Evolutionary conservation across 306 rosid species (phyloP).

Genomic region (Citrullus mucosospermus): DNA sequence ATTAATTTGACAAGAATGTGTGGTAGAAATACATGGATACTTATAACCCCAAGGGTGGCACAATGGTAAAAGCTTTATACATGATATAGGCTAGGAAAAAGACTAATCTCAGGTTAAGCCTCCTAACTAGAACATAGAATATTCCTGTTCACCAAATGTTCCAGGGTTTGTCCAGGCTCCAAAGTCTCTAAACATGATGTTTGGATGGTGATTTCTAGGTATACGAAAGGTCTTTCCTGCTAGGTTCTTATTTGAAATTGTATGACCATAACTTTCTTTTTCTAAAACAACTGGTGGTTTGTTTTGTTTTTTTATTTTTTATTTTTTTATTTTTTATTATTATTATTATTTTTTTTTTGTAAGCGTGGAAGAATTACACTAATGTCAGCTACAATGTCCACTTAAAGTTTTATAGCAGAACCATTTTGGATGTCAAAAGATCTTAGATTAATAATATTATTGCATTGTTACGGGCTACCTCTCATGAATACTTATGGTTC

Average conservation of each 20-base stretch:
- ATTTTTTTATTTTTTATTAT: no score
- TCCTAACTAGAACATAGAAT: background rate
- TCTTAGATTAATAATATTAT: background rate
- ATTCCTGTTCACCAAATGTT: background rate
- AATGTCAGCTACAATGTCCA: background rate
- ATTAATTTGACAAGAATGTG: background rate
- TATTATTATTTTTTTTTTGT: background rate
- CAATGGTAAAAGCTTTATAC: background rate
- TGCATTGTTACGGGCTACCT: background rate
- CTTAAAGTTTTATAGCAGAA: background rate
- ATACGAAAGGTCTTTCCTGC: background rate
- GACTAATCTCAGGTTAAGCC: background rate
- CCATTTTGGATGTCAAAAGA: background rate
- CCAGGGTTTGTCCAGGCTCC: background rate
- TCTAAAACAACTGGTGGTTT: background rate
- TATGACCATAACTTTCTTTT: background rate
- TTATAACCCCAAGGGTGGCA: background rate
- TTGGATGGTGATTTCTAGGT: constrained; percentile 1
- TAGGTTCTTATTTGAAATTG: background rate
- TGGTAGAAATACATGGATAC: background rate
- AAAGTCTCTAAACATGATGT: background rate
- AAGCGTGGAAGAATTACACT: background rate
- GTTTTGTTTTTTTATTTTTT: background rate
- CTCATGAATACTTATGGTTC: background rate
- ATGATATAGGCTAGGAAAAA: background rate